Percentiles rank a stretch among this genome's conserved stretches.
These are phyloP conservation scores for Skeletonema marinoi DNA, from an alignment of 108 stramenopile species.

Conservation along the genomic window DNA sequence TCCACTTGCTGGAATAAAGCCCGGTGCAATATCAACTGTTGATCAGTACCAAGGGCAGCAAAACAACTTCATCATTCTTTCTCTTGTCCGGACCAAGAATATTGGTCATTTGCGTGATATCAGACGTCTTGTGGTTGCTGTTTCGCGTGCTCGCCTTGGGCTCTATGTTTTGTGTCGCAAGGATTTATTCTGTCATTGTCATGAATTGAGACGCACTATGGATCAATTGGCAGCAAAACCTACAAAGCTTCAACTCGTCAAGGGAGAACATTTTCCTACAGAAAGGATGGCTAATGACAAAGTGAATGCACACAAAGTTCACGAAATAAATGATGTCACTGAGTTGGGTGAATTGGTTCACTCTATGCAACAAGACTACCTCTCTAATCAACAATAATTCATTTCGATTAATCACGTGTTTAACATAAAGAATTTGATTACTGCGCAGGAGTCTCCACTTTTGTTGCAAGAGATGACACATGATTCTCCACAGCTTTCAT, in stretches of 20 bases:
- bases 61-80: conserved; percentile 94
- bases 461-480: conserved; percentile 13
- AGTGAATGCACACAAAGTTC: conserved; percentile 48
- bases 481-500: conserved; percentile 45
- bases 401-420: conserved; percentile 36
- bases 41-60: conserved; percentile 99
- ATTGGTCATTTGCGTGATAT: conserved; percentile 97
- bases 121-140: conserved; percentile 95
- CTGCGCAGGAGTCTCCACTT: conserved; percentile 30
- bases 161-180: conserved; percentile 92
- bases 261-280: conserved; percentile 65
- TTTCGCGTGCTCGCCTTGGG: conserved; percentile 95
- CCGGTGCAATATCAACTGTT: conserved; percentile 80
- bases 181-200: conserved; percentile 67
- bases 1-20: conserved; percentile 74
- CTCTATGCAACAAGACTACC: conserved; percentile 66
- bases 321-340: conserved; percentile 72
- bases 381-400: conserved; percentile 39
- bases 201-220: conserved; percentile 78
- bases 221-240: conserved; percentile 59
- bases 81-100: conserved; percentile 90
- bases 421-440: conserved; percentile 50
- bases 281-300: conserved; percentile 56
- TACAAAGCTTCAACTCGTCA: conserved; percentile 69
- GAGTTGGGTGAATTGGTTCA: conserved; percentile 84